Evolutionary conservation across 352 stramenopile species (phyloP).

Genomic region (Phytopythium ostracodes): DNA sequence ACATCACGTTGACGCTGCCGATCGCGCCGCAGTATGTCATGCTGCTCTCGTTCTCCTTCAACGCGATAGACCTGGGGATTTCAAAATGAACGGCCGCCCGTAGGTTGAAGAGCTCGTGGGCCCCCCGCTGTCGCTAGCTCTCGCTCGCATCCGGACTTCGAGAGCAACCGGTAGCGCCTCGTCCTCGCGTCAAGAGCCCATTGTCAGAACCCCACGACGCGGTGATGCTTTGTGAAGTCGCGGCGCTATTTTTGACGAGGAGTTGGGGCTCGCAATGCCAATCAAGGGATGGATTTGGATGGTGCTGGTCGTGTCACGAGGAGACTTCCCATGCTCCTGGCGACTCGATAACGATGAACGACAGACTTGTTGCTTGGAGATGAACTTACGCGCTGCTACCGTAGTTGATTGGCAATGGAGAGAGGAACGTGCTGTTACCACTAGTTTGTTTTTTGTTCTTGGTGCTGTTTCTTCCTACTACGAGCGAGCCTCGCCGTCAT

Average conservation of each 20-base stretch:
- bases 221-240: neutral
- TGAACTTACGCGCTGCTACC: too few relatives aligned
- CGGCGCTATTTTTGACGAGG: neutral
- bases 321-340: too few relatives aligned
- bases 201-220: neutral
- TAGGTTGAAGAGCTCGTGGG: neutral
- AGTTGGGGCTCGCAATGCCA: too few relatives aligned
- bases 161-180: neutral
- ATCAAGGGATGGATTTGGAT: too few relatives aligned
- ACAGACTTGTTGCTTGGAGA: too few relatives aligned
- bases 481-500: slow-evolving; percentile 4
- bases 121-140: too few relatives aligned
- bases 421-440: too few relatives aligned
- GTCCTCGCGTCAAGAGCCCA: neutral
- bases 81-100: neutral
- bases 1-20: slow-evolving; percentile 61
- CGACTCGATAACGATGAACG: too few relatives aligned
- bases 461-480: neutral
- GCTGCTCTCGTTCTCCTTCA: neutral
- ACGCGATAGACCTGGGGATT: neutral
- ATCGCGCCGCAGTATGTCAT: slow-evolving; percentile 61
- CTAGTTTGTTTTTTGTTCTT: neutral
- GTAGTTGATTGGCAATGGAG: too few relatives aligned
- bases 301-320: too few relatives aligned
- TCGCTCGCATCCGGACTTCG: too few relatives aligned